Conservation (phyloP, 2,329 filamentous ascomycete species). For the Calonectria pseudoreteaudii region DNA sequence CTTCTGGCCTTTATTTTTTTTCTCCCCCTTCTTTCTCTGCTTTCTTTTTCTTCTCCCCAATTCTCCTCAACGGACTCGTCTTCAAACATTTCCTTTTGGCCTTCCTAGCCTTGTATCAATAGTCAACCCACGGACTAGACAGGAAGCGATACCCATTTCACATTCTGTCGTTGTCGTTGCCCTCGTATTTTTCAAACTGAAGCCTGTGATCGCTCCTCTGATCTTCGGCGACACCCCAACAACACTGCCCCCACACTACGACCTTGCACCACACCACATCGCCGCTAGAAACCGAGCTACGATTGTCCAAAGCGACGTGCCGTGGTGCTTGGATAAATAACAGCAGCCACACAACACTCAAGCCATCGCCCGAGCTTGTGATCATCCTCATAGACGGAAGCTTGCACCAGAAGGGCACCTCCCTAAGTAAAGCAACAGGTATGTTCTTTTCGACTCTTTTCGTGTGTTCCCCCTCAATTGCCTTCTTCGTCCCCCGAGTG, state of each 20-base stretch:
- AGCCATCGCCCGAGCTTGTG: constrained; percentile 10
- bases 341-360: constrained; percentile 25
- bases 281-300: constrained; percentile 38
- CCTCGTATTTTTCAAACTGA: constrained; percentile 1
- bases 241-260: constrained; percentile 34
- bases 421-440: not conserved
- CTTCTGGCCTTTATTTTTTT: constrained; percentile 7
- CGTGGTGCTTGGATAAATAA: constrained; percentile 32
- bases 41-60: constrained; percentile 9
- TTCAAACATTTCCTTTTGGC: not conserved
- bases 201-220: not conserved
- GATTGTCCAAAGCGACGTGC: constrained; percentile 12
- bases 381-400: not conserved
- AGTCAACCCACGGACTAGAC: not conserved
- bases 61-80: constrained; percentile 4
- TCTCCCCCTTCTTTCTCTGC: not conserved
- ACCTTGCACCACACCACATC: constrained; percentile 32
- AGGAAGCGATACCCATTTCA: not conserved
- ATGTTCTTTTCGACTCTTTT: not conserved
- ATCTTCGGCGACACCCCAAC: constrained; percentile 18
- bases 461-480: not conserved
- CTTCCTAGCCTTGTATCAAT: not conserved
- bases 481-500: not conserved
- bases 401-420: not conserved
- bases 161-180: not conserved